These are phyloP conservation scores for Verticillium alfalfae DNA, from an alignment of 2,329 filamentous ascomycete genomes.

Conservation along the genomic window DNA sequence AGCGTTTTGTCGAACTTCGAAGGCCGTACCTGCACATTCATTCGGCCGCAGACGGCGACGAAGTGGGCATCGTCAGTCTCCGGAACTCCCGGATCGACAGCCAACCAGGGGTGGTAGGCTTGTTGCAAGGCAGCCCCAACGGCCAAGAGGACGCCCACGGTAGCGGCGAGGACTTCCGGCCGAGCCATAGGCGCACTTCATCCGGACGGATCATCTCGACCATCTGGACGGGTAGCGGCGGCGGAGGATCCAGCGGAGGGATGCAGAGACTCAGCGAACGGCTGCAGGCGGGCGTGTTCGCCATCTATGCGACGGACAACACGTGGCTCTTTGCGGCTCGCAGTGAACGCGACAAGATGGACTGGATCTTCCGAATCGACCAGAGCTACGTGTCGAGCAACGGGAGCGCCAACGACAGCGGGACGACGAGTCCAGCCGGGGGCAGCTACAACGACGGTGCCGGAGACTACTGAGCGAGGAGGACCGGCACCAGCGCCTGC, in stretches of 20 bases:
- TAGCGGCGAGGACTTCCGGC: constrained; percentile 30
- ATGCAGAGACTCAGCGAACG: constrained; percentile 51
- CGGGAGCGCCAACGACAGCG: constrained; percentile 33
- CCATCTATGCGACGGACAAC: constrained; percentile 89
- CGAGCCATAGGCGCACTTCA: constrained; percentile 41
- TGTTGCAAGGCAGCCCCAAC: constrained; percentile 53
- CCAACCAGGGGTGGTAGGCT: constrained; percentile 76
- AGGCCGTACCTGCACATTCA: constrained; percentile 90
- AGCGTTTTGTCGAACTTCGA: constrained; percentile 87
- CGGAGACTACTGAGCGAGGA: constrained; percentile 4
- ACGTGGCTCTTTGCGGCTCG: constrained; percentile 91
- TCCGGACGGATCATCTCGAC: constrained; percentile 50
- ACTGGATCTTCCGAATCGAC: constrained; percentile 95
- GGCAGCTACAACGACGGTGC: constrained; percentile 1
- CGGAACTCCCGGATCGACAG: constrained; percentile 88
- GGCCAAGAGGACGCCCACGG: constrained; percentile 21
- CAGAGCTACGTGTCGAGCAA: constrained; percentile 59
- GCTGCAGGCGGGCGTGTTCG: constrained; percentile 74
- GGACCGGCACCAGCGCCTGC: background rate
- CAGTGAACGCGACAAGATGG: constrained; percentile 86
- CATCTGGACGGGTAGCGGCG: constrained; percentile 45
- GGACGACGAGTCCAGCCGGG: constrained; percentile 27
- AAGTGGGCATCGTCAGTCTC: constrained; percentile 83
- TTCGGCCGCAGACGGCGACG: constrained; percentile 78
- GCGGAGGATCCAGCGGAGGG: constrained; percentile 29